Conservation (phyloP, 2,329 filamentous ascomycete species). For the Cyphellophora europaea region DNA sequence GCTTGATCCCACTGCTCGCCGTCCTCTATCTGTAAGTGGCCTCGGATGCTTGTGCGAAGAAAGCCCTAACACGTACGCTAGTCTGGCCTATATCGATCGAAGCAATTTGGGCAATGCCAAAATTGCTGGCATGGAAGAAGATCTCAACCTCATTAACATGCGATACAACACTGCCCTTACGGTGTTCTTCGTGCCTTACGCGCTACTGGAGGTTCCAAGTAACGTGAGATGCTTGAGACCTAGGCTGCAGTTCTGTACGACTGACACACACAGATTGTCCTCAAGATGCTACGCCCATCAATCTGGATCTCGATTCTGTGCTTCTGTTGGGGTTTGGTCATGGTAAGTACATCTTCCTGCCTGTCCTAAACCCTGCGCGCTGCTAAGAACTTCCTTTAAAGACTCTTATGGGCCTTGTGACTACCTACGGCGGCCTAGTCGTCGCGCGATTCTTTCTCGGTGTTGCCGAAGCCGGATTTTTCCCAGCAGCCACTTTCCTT, state of each 20-base stretch:
- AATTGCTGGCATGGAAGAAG: conserved; percentile 32
- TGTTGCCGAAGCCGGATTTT: conserved; percentile 37
- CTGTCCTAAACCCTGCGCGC: too few species aligned
- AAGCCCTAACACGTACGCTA: too few species aligned
- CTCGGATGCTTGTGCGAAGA: conserved; percentile 28
- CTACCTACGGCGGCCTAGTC: conserved; percentile 30
- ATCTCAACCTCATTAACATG: conserved; percentile 32
- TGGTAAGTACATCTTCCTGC: too few species aligned
- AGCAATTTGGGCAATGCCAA: conserved; percentile 39
- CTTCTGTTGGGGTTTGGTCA: conserved; percentile 30
- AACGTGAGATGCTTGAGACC: too few species aligned
- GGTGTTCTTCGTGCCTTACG: conserved; percentile 19
- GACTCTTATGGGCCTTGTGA: conserved; percentile 36
- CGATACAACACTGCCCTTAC: conserved; percentile 25
- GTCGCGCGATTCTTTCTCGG: conserved; percentile 38
- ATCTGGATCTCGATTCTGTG: conserved; percentile 13
- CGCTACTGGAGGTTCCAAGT: conserved; percentile 30
- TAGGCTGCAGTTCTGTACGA: too few species aligned
- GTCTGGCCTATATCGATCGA: conserved; percentile 26
- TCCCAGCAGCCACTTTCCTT: conserved; percentile 44
- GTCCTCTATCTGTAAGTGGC: conserved; percentile 35
- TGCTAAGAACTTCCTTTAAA: too few species aligned
- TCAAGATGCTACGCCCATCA: conserved; percentile 24
- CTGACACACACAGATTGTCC: too few species aligned
- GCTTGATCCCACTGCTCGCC: conserved; percentile 33